phyloP scores from a whole-genome alignment of 148 eudicot species.

The Oxyria digyna region DNA sequence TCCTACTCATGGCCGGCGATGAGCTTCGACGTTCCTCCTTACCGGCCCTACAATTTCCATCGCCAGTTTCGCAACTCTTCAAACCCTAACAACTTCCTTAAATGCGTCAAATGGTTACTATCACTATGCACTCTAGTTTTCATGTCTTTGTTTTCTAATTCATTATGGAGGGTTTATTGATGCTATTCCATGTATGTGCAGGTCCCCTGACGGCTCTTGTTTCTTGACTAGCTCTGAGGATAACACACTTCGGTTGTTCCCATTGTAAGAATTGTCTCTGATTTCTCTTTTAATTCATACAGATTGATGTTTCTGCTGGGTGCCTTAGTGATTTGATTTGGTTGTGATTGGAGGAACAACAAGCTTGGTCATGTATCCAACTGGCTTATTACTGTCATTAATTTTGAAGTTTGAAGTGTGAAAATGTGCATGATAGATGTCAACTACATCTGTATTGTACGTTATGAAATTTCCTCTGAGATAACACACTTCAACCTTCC shows the following conservation, averaged over 20 bases:
- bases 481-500: too few relatives aligned
- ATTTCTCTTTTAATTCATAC: neutral
- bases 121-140: neutral
- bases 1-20: constrained; percentile 43
- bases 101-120: constrained; percentile 65
- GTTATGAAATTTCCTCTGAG: neutral
- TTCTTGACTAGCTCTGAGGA: constrained; percentile 70
- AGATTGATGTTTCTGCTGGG: neutral
- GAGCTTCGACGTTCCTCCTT: constrained; percentile 45
- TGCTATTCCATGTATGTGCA: constrained; percentile 12
- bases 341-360: neutral
- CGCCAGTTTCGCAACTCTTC: constrained; percentile 51
- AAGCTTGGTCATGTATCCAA: neutral
- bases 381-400: neutral
- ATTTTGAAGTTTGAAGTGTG: neutral
- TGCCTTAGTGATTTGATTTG: neutral
- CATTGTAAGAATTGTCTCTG: constrained; percentile 34
- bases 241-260: constrained; percentile 52
- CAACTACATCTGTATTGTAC: neutral
- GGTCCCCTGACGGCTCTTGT: constrained; percentile 95
- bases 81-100: constrained; percentile 81
- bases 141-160: neutral
- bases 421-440: neutral
- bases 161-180: neutral
- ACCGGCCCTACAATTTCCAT: constrained; percentile 54